These are phyloP conservation scores for Phytopythium cucurbitacearum DNA, from an alignment of 352 stramenopile species.

Conservation along the genomic window DNA sequence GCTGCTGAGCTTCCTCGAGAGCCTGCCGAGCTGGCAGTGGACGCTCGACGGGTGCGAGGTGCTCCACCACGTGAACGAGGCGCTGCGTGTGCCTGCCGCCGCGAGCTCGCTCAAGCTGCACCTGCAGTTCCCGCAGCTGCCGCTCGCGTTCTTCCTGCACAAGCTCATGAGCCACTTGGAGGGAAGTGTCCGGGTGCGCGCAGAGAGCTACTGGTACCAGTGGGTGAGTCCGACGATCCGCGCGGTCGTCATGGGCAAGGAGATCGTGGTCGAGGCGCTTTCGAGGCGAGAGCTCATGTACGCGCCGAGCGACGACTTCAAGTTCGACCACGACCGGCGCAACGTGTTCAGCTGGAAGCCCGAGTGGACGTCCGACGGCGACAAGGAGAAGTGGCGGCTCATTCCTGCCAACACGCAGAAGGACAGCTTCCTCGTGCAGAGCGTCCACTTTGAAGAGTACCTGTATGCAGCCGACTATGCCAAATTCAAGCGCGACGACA, in stretches of 20 bases:
- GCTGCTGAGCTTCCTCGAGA: constrained; percentile 67
- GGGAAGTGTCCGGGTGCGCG: constrained; percentile 39
- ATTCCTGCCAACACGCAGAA: constrained; percentile 51
- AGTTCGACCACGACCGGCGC: constrained; percentile 43
- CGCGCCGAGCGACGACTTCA: constrained; percentile 32
- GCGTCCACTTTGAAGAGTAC: constrained; percentile 48
- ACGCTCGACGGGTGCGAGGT: constrained; percentile 65
- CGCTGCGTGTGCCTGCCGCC: constrained; percentile 30
- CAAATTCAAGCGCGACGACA: constrained; percentile 54
- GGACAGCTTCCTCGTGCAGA: constrained; percentile 68
- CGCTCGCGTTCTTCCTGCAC: constrained; percentile 64
- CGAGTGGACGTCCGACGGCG: constrained; percentile 16
- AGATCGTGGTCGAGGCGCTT: constrained; percentile 34
- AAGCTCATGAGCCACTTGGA: constrained; percentile 65
- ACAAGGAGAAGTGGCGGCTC: constrained; percentile 54
- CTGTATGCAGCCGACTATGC: constrained; percentile 66
- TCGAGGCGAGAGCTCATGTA: constrained; percentile 39
- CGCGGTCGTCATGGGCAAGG: constrained; percentile 39
- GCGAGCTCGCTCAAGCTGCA: constrained; percentile 25
- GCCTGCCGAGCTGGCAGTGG: constrained; percentile 63
- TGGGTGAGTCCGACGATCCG: constrained; percentile 54
- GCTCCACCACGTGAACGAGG: constrained; percentile 49
- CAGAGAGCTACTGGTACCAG: constrained; percentile 63
- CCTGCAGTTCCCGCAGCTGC: constrained; percentile 48
- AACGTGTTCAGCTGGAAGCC: constrained; percentile 44